phyloP scores from a whole-genome alignment of 148 eudicot genomes.

The Rhododendron ovatum region DNA sequence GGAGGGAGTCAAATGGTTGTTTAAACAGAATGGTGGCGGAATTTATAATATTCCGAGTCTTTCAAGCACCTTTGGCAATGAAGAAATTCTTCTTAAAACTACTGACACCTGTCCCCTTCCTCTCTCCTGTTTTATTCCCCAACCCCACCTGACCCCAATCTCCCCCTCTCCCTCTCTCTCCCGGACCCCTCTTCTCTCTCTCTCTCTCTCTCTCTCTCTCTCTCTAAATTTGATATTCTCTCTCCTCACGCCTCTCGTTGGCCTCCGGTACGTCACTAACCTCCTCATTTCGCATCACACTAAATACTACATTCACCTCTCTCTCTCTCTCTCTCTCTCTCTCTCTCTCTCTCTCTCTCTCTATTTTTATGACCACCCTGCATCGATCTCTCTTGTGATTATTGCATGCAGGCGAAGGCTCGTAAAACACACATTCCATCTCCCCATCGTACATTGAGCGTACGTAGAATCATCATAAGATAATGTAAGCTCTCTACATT shows the following conservation, averaged over 20 bases:
- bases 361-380: neutral
- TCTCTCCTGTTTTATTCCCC: neutral
- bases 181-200: no score
- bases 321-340: neutral
- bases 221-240: neutral
- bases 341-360: neutral
- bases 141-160: neutral
- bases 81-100: neutral
- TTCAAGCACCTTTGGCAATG: no score
- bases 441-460: neutral
- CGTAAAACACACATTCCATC: neutral
- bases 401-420: conserved; percentile 11
- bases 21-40: neutral
- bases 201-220: neutral
- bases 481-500: neutral
- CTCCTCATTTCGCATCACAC: neutral
- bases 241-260: neutral
- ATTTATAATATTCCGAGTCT: no score
- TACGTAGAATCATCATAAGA: neutral
- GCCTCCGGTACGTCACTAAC: neutral
- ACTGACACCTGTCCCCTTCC: neutral
- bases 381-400: neutral
- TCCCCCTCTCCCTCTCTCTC: neutral
- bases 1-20: neutral
- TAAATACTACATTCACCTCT: neutral